phyloP scores from a whole-genome alignment of 225 moss, liverwort and hornwort genomes.

The Pleurozium schreberi region DNA sequence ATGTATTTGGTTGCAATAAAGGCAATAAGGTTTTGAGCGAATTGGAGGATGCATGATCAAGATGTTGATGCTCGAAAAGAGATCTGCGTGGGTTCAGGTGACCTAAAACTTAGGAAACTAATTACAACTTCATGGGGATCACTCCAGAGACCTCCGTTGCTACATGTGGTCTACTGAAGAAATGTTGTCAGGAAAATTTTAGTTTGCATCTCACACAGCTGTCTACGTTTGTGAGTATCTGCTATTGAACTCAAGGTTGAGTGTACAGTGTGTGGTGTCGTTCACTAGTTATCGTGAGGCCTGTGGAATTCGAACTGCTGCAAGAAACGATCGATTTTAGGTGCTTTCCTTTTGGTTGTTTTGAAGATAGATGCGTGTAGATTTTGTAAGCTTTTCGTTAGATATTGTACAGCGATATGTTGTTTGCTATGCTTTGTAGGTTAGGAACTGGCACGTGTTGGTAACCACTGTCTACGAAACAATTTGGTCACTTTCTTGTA shows the following conservation, averaged over 20 bases:
- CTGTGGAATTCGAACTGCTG: not conserved
- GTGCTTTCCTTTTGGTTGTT: not conserved
- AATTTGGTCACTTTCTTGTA: not conserved
- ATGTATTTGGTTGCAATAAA: not conserved
- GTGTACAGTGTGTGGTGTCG: not conserved
- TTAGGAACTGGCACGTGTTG: not conserved
- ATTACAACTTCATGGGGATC: not conserved
- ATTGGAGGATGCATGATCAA: not conserved
- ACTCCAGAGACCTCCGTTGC: not conserved
- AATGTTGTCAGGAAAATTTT: not conserved
- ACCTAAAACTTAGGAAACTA: not conserved
- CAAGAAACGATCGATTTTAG: not conserved
- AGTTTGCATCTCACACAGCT: not conserved
- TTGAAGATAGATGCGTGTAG: not conserved
- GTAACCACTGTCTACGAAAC: no score
- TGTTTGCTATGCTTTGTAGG: not conserved
- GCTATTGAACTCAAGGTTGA: not conserved
- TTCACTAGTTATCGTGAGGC: not conserved
- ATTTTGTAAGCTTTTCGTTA: not conserved
- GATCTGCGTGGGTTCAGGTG: not conserved
- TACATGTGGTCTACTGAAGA: not conserved
- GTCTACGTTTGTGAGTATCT: not conserved
- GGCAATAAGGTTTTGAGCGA: not conserved
- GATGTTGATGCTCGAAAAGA: not conserved
- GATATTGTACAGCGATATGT: not conserved